These are phyloP conservation scores for Mantamonas sphyraenae DNA, from an alignment of 78 protist genomes.

Conservation along the genomic window DNA sequence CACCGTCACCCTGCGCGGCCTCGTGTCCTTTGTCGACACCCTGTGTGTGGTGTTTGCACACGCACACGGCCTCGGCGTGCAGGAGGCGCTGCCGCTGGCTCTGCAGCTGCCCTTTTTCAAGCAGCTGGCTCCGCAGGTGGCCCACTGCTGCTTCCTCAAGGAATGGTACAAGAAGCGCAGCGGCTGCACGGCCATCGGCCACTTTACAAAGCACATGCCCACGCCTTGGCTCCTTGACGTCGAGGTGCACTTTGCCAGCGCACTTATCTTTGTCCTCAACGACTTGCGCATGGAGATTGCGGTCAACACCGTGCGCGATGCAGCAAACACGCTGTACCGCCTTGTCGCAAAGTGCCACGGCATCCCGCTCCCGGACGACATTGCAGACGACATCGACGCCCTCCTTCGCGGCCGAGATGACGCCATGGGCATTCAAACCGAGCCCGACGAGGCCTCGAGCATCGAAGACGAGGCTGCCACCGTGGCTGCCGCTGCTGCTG, in stretches of 20 bases:
- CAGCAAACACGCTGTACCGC: slow-evolving; percentile 11
- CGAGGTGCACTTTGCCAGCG: slow-evolving; percentile 14
- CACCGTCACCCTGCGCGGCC: no score
- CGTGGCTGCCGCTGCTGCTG: neutral
- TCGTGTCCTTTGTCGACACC: no score
- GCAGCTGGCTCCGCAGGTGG: no score
- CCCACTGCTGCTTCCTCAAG: slow-evolving; percentile 33
- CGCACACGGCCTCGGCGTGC: no score
- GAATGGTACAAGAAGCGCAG: slow-evolving; percentile 20
- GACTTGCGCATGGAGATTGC: slow-evolving; percentile 36
- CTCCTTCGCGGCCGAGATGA: neutral
- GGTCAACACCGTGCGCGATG: slow-evolving; percentile 30
- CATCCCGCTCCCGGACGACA: neutral
- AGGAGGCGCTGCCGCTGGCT: no score
- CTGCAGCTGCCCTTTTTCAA: no score
- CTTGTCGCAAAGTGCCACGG: slow-evolving; percentile 39
- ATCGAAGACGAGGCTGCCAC: neutral
- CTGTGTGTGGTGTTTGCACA: no score
- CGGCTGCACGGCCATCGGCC: no score
- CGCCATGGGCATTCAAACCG: no score
- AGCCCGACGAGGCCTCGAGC: neutral
- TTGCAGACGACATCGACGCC: neutral
- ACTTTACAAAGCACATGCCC: no score
- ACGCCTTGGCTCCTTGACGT: neutral
- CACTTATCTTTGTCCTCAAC: slow-evolving; percentile 48